Evolutionary conservation across 2,329 filamentous ascomycete genomes (phyloP).

Genomic region (Epichloe baconii): DNA sequence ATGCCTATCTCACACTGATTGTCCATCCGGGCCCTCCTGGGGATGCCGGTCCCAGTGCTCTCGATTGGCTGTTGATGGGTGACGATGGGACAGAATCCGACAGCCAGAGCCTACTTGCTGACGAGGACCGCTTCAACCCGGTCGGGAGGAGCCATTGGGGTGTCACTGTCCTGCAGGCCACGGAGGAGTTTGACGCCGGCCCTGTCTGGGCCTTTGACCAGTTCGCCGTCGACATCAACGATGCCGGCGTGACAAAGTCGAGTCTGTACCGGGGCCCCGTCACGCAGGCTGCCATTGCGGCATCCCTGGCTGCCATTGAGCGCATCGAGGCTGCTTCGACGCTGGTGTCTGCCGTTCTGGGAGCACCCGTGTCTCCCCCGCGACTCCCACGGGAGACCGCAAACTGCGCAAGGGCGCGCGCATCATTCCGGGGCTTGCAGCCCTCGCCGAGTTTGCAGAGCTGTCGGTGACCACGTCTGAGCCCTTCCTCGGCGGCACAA

Average conservation of each 20-base stretch:
- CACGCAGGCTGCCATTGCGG: constrained; percentile 24
- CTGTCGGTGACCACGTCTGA: constrained; percentile 20
- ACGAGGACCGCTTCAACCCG: constrained; percentile 12
- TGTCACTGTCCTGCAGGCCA: constrained; percentile 26
- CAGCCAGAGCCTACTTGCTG: constrained; percentile 15
- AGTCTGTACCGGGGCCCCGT: constrained; percentile 26
- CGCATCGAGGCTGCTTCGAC: constrained; percentile 19
- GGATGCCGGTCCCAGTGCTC: constrained; percentile 26
- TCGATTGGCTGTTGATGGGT: constrained; percentile 30
- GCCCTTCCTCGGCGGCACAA: constrained; percentile 24
- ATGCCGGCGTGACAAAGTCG: constrained; percentile 25
- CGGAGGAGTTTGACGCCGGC: constrained; percentile 28
- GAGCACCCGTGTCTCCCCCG: constrained; percentile 4
- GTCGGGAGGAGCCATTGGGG: constrained; percentile 26
- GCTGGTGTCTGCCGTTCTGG: neutral
- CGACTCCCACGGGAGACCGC: neutral
- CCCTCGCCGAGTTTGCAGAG: constrained; percentile 14
- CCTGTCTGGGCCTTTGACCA: constrained; percentile 31
- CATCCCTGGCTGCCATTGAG: constrained; percentile 23
- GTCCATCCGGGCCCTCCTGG: constrained; percentile 28
- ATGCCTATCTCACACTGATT: constrained; percentile 24
- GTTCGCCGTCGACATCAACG: constrained; percentile 27
- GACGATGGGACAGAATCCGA: constrained; percentile 25
- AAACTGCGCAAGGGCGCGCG: neutral
- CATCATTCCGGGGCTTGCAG: constrained; percentile 14